Conservation (phyloP, 352 stramenopile species). For the Sclerospora graminicola region DNA sequence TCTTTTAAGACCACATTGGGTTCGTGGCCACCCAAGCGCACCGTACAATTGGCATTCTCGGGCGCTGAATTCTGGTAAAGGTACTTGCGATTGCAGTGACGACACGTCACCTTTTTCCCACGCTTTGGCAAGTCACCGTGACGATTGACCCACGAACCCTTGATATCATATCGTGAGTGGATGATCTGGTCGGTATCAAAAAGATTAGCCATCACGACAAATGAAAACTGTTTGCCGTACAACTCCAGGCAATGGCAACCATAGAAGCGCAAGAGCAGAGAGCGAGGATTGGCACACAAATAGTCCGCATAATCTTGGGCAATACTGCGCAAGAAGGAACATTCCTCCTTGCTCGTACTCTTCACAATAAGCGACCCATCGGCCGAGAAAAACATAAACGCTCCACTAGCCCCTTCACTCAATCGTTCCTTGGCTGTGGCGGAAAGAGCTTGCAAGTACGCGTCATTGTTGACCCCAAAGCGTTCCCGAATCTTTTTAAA, state of each 20-base stretch:
- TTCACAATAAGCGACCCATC: conserved; percentile 88
- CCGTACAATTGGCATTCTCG: conserved; percentile 65
- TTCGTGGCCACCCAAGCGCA: conserved; percentile 68
- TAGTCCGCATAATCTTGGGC: conserved; percentile 83
- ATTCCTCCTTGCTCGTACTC: conserved; percentile 84
- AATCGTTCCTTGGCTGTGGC: conserved; percentile 82
- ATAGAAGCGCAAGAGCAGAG: conserved; percentile 84
- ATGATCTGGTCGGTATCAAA: conserved; percentile 85
- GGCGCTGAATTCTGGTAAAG: conserved; percentile 50
- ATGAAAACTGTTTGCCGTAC: conserved; percentile 88
- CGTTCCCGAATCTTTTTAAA: conserved; percentile 85
- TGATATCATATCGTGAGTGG: conserved; percentile 86
- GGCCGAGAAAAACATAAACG: conserved; percentile 89
- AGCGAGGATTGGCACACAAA: conserved; percentile 75
- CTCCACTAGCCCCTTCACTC: conserved; percentile 79
- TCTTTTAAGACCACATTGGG: conserved; percentile 87
- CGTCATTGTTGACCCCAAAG: conserved; percentile 78
- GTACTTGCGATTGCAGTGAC: conserved; percentile 86
- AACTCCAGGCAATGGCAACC: conserved; percentile 85
- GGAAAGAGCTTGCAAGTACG: conserved; percentile 74
- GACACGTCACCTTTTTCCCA: conserved; percentile 82
- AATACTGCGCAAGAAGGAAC: conserved; percentile 77
- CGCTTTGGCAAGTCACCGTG: conserved; percentile 70
- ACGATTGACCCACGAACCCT: conserved; percentile 85
- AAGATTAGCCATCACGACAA: conserved; percentile 90